Conservation (phyloP, 139 green algal genomes). For the Coccomyxa sp. region DNA sequence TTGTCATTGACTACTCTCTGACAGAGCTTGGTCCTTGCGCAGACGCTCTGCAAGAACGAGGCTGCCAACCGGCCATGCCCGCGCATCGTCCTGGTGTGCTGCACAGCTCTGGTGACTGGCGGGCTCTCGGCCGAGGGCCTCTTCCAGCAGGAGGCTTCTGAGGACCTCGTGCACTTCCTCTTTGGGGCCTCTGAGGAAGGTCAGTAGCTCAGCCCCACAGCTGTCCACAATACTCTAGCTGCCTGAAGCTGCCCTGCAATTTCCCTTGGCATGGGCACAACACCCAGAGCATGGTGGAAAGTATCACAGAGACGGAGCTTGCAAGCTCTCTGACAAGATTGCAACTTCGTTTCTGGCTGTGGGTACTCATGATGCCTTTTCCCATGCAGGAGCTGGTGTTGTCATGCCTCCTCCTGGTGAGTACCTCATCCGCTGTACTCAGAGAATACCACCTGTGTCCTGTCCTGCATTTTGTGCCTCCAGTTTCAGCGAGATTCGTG, state of each 20-base stretch:
- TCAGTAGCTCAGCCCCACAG: background rate
- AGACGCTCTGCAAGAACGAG: conserved; percentile 21
- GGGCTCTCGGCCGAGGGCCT: conserved; percentile 13
- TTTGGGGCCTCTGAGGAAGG: conserved; percentile 20
- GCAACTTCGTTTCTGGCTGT: too few relatives aligned
- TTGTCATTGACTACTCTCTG: too few relatives aligned
- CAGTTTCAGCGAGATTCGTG: background rate
- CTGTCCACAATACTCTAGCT: too few relatives aligned
- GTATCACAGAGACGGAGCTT: too few relatives aligned
- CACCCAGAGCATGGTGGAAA: too few relatives aligned
- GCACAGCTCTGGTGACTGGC: background rate
- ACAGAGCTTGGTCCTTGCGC: background rate
- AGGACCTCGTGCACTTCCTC: conserved; percentile 25
- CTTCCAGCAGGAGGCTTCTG: conserved; percentile 19
- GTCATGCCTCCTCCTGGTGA: conserved; percentile 8
- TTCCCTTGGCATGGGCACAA: too few relatives aligned
- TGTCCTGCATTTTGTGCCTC: background rate
- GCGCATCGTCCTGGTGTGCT: conserved; percentile 20
- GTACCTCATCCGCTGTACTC: background rate
- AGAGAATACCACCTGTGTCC: background rate
- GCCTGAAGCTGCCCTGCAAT: too few relatives aligned
- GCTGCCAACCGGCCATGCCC: conserved; percentile 9
- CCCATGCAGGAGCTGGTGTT: conserved; percentile 11
- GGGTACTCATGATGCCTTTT: too few relatives aligned
- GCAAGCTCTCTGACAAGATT: too few relatives aligned